Evolutionary conservation across 306 rosid genomes (phyloP).

Genomic region (Mucuna pruriens): DNA sequence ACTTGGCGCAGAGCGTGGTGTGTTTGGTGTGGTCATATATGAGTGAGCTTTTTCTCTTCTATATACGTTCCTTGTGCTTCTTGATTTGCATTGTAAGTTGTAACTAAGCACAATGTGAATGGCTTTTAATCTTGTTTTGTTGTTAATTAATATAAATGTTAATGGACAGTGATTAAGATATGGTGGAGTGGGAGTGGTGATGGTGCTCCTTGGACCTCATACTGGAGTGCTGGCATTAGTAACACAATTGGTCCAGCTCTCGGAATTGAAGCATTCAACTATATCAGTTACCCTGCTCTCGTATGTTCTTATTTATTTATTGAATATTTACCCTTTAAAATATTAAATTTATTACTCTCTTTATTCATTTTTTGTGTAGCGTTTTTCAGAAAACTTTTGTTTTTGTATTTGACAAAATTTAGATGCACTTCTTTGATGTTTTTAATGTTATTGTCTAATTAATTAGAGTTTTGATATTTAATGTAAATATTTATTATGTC

Average conservation of each 20-base stretch:
- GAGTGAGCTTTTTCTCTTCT: slow-evolving; percentile 52
- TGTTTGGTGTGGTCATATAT: slow-evolving; percentile 77
- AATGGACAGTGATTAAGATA: slow-evolving; percentile 62
- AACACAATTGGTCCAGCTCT: slow-evolving; percentile 84
- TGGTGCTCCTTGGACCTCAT: slow-evolving; percentile 78
- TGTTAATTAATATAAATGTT: background rate
- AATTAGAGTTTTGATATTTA: no score
- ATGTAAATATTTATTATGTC: no score
- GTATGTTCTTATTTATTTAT: slow-evolving; percentile 42
- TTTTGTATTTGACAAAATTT: no score
- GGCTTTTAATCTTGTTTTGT: no score
- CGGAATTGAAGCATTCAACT: slow-evolving; percentile 83
- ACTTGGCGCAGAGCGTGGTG: slow-evolving; percentile 73
- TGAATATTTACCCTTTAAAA: no score
- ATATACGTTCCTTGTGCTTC: background rate
- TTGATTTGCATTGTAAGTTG: background rate
- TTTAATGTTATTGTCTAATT: no score
- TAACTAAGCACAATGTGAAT: background rate
- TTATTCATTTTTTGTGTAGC: no score
- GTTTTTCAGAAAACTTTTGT: no score
- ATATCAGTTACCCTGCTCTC: slow-evolving; percentile 85
- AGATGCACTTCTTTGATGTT: no score
- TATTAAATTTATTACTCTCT: no score
- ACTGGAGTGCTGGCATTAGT: slow-evolving; percentile 79
- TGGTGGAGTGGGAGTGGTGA: slow-evolving; percentile 57